Evolutionary conservation across 148 eudicot genomes (phyloP), one percentile per base, ranked within the genome.

Genomic region (Talinum fruticosum): DNA sequence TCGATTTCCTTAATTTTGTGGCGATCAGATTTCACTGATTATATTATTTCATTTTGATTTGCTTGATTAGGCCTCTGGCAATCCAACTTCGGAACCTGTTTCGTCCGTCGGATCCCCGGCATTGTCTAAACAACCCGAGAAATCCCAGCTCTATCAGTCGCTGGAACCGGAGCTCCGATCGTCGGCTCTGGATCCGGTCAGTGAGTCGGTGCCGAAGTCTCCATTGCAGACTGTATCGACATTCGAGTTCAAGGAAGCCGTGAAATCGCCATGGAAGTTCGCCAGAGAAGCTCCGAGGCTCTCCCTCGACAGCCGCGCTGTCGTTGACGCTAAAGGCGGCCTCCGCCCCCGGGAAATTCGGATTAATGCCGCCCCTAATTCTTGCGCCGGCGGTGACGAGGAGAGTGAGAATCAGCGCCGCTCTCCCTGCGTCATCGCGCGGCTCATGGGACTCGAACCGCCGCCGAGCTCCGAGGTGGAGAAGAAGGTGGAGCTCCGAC

Each of bases 401-500:
- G 84, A 78, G n/a, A 84, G 72, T 26, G 90, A 87, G 12, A 85
- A 83, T 44, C 85, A 84, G 74, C 86, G 88, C 10, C 83, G 90
- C 4, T 92, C 95, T 1, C 91, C 99, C 5, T 93, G 98, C 23
- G 96, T 96, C 59, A 87, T 96, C 37, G 98, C 99, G 8, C 82
- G 95, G 67, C 89, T 96, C 18, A 96, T 96, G 99, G 99, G 99
- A 10, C 90, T 96, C 0, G 99, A 91, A 29, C 89, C 81, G 44
- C 71, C 85, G 32, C 84, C 89, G 16, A 76, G 76, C 28, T 38
- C 82, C 28, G 76, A 37, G 34, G 81, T 85, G 33, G 78, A 36
- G 32, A 82, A 82, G 83, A 84, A 79, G 8, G 81, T 81, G 2
- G 93, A 91, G 89, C 91, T 95, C 23, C 88, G 94, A 16, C 73